Percentiles rank a stretch among this genome's conserved stretches.
Evolutionary conservation across 2,329 filamentous ascomycete species (phyloP).

Genomic region (Nemania sp.): DNA sequence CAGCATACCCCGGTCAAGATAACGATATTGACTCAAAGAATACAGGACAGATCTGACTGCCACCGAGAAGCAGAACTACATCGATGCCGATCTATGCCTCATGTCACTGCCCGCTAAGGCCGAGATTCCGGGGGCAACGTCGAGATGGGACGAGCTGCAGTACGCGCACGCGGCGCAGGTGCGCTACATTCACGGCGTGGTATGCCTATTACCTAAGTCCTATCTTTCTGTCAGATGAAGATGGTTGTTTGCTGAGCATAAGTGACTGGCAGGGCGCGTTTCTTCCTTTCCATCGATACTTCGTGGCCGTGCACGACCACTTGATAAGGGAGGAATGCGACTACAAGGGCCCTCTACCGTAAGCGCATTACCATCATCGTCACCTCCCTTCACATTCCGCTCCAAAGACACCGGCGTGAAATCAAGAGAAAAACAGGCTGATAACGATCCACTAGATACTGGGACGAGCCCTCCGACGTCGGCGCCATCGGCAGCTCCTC

Average conservation of each 20-base stretch:
- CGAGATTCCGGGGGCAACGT: conserved; percentile 34
- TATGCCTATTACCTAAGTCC: too few species aligned
- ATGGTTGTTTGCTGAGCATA: too few species aligned
- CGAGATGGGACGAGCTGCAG: conserved; percentile 41
- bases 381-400: too few species aligned
- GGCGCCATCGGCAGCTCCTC: conserved; percentile 34
- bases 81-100: conserved; percentile 40
- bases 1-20: not conserved
- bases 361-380: too few species aligned
- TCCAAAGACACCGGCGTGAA: too few species aligned
- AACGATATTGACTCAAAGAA: not conserved
- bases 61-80: conserved; percentile 36
- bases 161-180: conserved; percentile 38
- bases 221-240: too few species aligned
- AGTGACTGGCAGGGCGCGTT: conserved; percentile 40
- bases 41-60: conserved; percentile 24
- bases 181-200: conserved; percentile 37
- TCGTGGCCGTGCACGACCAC: conserved; percentile 39
- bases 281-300: conserved; percentile 43
- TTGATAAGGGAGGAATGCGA: conserved; percentile 40
- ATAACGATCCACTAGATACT: conserved; percentile 36
- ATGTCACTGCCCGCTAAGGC: conserved; percentile 34
- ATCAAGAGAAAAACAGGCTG: too few species aligned
- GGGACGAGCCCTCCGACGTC: conserved; percentile 42
- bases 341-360: conserved; percentile 33